These are phyloP conservation scores for Teratosphaeria pseudoeucalypti DNA, from an alignment of 2,329 filamentous ascomycete species.

Conservation along the genomic window DNA sequence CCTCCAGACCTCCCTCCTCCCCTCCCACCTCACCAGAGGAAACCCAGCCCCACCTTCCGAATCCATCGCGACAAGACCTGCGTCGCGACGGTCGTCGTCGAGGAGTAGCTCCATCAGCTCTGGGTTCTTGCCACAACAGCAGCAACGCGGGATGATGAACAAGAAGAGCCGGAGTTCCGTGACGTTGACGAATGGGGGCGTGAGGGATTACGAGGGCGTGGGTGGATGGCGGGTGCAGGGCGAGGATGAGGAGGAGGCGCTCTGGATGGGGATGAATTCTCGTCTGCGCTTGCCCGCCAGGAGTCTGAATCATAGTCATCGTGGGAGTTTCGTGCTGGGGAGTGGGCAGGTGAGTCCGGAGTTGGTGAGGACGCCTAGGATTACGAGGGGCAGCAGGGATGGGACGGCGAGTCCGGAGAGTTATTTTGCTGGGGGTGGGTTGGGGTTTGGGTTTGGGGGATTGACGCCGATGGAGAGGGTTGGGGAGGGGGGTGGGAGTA, in stretches of 20 bases:
- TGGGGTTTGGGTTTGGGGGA: too few species aligned
- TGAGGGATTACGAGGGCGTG: constrained; percentile 32
- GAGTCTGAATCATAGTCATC: constrained; percentile 16
- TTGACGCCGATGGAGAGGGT: background rate
- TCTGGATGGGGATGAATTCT: constrained; percentile 32
- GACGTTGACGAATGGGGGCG: constrained; percentile 7
- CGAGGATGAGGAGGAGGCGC: constrained; percentile 29
- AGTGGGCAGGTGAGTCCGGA: constrained; percentile 27
- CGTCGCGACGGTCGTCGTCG: constrained; percentile 17
- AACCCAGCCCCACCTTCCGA: constrained; percentile 1
- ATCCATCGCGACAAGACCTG: constrained; percentile 11
- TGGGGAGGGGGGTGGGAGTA: background rate
- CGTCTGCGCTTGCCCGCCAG: constrained; percentile 28
- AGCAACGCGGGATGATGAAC: background rate
- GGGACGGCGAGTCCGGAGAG: constrained; percentile 17
- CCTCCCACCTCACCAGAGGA: background rate
- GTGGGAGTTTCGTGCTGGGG: background rate
- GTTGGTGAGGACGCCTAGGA: constrained; percentile 24
- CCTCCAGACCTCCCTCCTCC: constrained; percentile 27
- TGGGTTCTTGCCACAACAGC: background rate
- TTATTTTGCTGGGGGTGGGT: constrained; percentile 7
- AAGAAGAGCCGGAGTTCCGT: constrained; percentile 2
- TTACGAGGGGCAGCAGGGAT: background rate
- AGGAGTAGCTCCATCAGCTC: constrained; percentile 3
- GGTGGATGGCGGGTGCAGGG: constrained; percentile 29